These are phyloP conservation scores for Citeromyces matritensis DNA, from an alignment of 805 yeast species.

Conservation along the genomic window DNA sequence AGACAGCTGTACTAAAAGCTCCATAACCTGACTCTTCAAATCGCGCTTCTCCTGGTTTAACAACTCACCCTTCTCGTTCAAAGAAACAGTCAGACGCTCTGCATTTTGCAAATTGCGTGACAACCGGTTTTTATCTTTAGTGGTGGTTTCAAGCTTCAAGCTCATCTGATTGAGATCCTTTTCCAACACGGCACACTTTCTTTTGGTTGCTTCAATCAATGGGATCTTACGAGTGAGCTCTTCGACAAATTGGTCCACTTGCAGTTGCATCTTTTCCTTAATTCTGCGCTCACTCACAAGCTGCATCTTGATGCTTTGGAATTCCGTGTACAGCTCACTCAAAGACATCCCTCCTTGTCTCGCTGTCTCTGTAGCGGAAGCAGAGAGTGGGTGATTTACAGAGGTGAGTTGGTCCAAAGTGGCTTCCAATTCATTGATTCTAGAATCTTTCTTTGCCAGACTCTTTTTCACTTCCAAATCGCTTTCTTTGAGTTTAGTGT, in stretches of 20 bases:
- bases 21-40: constrained; percentile 71
- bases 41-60: constrained; percentile 51
- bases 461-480: constrained; percentile 23
- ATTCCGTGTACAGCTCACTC: constrained; percentile 52
- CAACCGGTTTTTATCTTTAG: constrained; percentile 30
- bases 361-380: constrained; percentile 43
- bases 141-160: constrained; percentile 34
- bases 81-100: constrained; percentile 12
- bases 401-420: constrained; percentile 20
- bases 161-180: constrained; percentile 38
- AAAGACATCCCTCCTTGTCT: constrained; percentile 37
- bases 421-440: constrained; percentile 18
- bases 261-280: constrained; percentile 54
- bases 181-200: constrained; percentile 40
- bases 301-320: constrained; percentile 47
- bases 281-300: constrained; percentile 55
- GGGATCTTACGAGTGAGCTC: constrained; percentile 78
- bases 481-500: constrained; percentile 22
- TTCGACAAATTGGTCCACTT: constrained; percentile 53
- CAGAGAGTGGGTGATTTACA: constrained; percentile 21
- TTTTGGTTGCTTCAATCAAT: constrained; percentile 48
- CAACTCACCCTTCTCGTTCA: constrained; percentile 23
- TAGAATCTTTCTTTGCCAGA: constrained; percentile 18
- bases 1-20: constrained; percentile 50
- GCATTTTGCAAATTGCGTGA: too few species aligned